These are phyloP conservation scores for Dactylella cylindrospora DNA, from an alignment of 2,329 filamentous ascomycete species.

Conservation along the genomic window DNA sequence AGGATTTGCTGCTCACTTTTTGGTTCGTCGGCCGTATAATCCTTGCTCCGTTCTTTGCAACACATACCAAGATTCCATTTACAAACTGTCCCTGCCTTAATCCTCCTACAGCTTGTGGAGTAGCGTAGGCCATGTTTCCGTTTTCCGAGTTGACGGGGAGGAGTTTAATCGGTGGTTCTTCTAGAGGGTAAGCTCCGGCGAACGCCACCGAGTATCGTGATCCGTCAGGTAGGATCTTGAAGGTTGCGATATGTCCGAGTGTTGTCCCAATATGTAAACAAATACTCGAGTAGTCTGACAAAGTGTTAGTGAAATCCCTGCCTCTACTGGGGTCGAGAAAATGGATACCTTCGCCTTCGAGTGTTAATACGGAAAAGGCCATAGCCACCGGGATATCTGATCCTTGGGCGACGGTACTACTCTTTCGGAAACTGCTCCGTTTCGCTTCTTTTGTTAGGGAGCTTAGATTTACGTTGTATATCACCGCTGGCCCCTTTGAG, in stretches of 20 bases:
- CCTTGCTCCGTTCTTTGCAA: slow-evolving; percentile 72
- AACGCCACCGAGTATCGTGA: slow-evolving; percentile 72
- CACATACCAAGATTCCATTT: slow-evolving; percentile 77
- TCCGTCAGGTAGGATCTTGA: slow-evolving; percentile 80
- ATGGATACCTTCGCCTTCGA: slow-evolving; percentile 74
- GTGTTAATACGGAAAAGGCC: slow-evolving; percentile 88
- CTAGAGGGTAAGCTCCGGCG: slow-evolving; percentile 66
- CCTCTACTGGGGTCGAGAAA: background rate
- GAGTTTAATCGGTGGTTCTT: slow-evolving; percentile 68
- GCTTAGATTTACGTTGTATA: slow-evolving; percentile 65
- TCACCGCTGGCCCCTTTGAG: slow-evolving; percentile 69
- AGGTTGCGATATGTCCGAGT: slow-evolving; percentile 77
- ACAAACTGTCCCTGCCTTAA: slow-evolving; percentile 73
- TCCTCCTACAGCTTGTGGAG: slow-evolving; percentile 71
- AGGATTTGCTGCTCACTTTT: slow-evolving; percentile 90
- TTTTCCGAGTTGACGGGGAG: slow-evolving; percentile 76
- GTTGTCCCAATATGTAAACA: slow-evolving; percentile 88
- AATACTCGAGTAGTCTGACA: slow-evolving; percentile 81
- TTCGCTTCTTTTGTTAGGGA: slow-evolving; percentile 73
- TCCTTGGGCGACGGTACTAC: slow-evolving; percentile 54
- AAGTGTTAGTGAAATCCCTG: slow-evolving; percentile 47
- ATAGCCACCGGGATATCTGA: slow-evolving; percentile 78
- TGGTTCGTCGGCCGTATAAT: slow-evolving; percentile 81
- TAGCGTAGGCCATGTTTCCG: slow-evolving; percentile 74
- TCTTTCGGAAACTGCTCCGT: slow-evolving; percentile 68